Conservation (phyloP, 2,329 filamentous ascomycete species). For the Beauveria brongniartii region DNA sequence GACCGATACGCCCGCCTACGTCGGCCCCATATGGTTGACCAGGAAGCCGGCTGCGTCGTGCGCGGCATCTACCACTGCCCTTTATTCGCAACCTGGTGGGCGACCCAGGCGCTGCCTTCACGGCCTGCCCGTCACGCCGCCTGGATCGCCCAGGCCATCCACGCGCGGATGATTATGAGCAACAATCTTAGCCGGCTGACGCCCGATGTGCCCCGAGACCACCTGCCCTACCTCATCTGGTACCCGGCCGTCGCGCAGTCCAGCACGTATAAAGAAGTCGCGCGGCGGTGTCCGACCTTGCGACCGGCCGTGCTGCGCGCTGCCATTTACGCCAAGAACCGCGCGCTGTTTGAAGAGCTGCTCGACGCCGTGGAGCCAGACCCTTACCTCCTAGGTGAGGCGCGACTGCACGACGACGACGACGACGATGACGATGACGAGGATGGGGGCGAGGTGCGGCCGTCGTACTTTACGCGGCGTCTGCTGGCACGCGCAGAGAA, state of each 20-base stretch:
- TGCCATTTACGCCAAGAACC: background rate
- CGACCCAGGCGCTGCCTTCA: background rate
- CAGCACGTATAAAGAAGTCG: background rate
- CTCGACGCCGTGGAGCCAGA: background rate
- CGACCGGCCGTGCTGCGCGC: background rate
- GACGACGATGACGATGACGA: background rate
- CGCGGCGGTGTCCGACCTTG: background rate
- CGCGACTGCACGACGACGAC: background rate
- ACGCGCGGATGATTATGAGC: background rate
- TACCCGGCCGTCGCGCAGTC: background rate
- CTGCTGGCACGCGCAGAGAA: background rate
- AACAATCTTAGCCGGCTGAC: background rate
- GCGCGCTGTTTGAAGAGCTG: background rate
- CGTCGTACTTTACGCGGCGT: background rate
- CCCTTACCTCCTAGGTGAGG: background rate
- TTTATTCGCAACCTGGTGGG: background rate
- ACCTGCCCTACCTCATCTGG: background rate
- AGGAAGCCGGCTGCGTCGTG: background rate
- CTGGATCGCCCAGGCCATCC: background rate
- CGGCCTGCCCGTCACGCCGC: background rate
- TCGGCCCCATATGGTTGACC: constrained; percentile 16
- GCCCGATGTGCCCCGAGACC: background rate
- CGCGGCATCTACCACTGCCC: background rate
- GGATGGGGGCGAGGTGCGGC: background rate
- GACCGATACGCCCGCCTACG: constrained; percentile 30